Evolutionary conservation across 108 stramenopile genomes (phyloP).

Genomic region (Cyclotella atomus): DNA sequence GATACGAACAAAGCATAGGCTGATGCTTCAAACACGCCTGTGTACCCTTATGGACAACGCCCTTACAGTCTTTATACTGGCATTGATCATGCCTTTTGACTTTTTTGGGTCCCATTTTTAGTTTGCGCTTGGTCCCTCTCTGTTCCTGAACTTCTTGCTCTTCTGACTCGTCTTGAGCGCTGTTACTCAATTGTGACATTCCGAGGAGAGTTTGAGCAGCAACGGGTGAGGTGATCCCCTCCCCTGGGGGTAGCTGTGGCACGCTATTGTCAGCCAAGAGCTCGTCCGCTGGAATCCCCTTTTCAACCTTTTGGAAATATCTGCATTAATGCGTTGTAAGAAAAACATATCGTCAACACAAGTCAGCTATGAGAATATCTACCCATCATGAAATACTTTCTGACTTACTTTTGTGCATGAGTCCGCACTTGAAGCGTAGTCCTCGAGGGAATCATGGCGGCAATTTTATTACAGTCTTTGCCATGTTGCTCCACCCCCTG

Average conservation of each 20-base stretch:
- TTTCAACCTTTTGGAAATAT: conserved; percentile 3
- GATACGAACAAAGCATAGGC: not conserved
- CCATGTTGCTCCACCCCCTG: conserved; percentile 86
- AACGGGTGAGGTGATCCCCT: conserved; percentile 7
- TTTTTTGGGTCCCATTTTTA: not conserved
- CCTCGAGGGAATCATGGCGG: conserved; percentile 65
- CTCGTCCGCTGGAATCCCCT: not conserved
- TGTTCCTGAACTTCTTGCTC: too few relatives aligned
- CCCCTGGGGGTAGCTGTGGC: conserved; percentile 38
- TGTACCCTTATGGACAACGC: not conserved
- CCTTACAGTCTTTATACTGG: conserved; percentile 2
- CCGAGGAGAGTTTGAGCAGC: conserved; percentile 9
- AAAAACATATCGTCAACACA: too few relatives aligned
- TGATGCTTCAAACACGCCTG: conserved; percentile 3
- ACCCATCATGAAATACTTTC: conserved; percentile 85
- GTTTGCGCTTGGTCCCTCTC: not conserved
- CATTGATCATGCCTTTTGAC: not conserved
- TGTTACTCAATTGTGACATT: conserved; percentile 5
- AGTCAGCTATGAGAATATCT: too few relatives aligned
- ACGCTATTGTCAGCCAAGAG: not conserved
- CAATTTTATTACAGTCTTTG: conserved; percentile 93
- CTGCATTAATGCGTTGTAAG: too few relatives aligned
- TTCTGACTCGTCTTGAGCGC: not conserved
- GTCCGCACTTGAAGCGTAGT: conserved; percentile 85
- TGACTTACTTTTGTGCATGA: conserved; percentile 93